Evolutionary conservation across 2,329 filamentous ascomycete species (phyloP).

Genomic region (Alternaria novae-zelandiae): DNA sequence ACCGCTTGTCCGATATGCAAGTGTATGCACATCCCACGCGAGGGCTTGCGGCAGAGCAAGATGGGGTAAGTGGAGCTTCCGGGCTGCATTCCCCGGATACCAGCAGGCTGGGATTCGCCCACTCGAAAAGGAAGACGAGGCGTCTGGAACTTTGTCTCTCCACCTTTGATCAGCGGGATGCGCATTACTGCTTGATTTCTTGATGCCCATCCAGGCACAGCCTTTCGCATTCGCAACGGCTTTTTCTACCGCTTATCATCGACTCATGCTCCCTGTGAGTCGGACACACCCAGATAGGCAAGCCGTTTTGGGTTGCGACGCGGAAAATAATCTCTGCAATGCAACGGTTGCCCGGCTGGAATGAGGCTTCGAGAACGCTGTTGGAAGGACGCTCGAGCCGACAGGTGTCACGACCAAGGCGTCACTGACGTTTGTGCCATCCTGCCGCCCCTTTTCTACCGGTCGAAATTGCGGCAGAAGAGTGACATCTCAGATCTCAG

Average conservation of each 20-base stretch:
- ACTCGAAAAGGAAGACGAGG: constrained; percentile 17
- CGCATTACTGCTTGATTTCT: constrained; percentile 2
- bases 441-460: constrained; percentile 22
- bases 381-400: constrained; percentile 41
- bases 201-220: neutral
- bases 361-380: constrained; percentile 32
- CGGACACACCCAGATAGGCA: constrained; percentile 7
- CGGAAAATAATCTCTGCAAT: constrained; percentile 6
- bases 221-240: neutral
- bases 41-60: constrained; percentile 22
- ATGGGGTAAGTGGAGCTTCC: constrained; percentile 31
- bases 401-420: constrained; percentile 5
- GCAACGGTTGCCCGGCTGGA: constrained; percentile 15
- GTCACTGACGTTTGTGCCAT: constrained; percentile 1
- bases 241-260: neutral
- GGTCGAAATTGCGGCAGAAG: constrained; percentile 29
- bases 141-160: constrained; percentile 20
- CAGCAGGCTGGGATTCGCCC: constrained; percentile 23
- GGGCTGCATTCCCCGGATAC: constrained; percentile 33
- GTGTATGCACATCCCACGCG: constrained; percentile 29
- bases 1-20: constrained; percentile 29
- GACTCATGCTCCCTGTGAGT: constrained; percentile 1
- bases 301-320: constrained; percentile 4
- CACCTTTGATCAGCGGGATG: constrained; percentile 15
- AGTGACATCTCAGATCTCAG: constrained; percentile 26